Conservation (phyloP, 345 rosid genomes). For the Syzygium aqueum region DNA sequence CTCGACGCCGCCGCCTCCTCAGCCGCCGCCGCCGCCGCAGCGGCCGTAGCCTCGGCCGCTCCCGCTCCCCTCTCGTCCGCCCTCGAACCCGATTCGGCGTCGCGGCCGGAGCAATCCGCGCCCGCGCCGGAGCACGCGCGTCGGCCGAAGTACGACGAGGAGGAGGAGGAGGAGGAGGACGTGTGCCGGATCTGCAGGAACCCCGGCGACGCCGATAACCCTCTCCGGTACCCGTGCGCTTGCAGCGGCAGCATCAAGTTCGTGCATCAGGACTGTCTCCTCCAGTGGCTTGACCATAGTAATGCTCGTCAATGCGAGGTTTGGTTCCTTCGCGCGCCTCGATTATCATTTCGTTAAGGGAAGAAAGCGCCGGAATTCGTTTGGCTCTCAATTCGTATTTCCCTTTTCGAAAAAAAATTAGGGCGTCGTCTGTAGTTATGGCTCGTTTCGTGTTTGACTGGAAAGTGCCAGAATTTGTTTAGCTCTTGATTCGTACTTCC, state of each 20-base stretch:
- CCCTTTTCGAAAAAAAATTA: not conserved
- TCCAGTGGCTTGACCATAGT: constrained; percentile 98
- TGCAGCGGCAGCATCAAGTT: constrained; percentile 98
- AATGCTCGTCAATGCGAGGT: constrained; percentile 99
- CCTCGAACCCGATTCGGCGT: not conserved
- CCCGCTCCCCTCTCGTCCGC: not conserved
- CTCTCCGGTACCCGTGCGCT: constrained; percentile 91
- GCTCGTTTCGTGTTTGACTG: not conserved
- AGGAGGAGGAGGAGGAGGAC: constrained; percentile 93
- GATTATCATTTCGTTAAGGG: not conserved
- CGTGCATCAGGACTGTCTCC: constrained; percentile 97
- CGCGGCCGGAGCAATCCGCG: not conserved
- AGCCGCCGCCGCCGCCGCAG: constrained; percentile 4
- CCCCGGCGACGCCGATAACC: constrained; percentile 88
- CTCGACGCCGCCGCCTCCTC: not conserved
- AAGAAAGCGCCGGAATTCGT: not conserved
- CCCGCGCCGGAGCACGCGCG: not conserved
- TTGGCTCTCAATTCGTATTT: not conserved
- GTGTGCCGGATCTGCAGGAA: constrained; percentile 99
- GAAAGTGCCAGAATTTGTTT: not conserved
- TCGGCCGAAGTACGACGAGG: constrained; percentile 23
- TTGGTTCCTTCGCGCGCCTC: not conserved
- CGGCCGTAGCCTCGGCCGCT: not conserved
- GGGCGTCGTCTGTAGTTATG: not conserved
- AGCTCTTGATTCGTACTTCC: not conserved